These are phyloP conservation scores for Lasiosphaeria miniovina DNA, from an alignment of 495 filamentous ascomycete species.

Conservation along the genomic window DNA sequence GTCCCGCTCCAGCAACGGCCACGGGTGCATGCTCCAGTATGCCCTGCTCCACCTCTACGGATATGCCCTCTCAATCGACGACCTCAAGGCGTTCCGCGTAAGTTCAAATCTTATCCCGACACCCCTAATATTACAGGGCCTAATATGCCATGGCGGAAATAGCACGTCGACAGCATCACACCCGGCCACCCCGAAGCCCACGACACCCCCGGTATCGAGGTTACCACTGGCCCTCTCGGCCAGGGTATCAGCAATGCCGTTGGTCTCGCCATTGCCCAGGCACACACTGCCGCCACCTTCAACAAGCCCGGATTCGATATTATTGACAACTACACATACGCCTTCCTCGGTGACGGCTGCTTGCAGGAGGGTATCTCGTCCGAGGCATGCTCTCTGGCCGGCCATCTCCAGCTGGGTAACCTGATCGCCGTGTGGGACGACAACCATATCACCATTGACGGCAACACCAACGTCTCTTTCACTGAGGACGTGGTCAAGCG, in stretches of 20 bases:
- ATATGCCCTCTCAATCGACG: slow-evolving; percentile 79
- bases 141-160: slow-evolving; percentile 14
- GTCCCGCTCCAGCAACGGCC: slow-evolving; percentile 70
- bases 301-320: slow-evolving; percentile 96
- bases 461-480: slow-evolving; percentile 91
- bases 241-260: slow-evolving; percentile 95
- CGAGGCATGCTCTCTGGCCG: slow-evolving; percentile 89
- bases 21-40: slow-evolving; percentile 99
- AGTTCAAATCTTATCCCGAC: slow-evolving; percentile 32
- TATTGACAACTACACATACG: slow-evolving; percentile 93
- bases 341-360: slow-evolving; percentile 97
- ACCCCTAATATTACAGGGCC: slow-evolving; percentile 3
- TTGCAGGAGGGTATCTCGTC: slow-evolving; percentile 96
- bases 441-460: slow-evolving; percentile 92
- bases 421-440: slow-evolving; percentile 96
- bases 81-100: slow-evolving; percentile 94
- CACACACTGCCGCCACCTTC: slow-evolving; percentile 82
- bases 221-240: slow-evolving; percentile 94
- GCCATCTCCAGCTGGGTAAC: slow-evolving; percentile 96
- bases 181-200: slow-evolving; percentile 96
- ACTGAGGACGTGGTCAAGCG: slow-evolving; percentile 96
- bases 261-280: slow-evolving; percentile 94
- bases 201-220: slow-evolving; percentile 94
- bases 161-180: slow-evolving; percentile 87
- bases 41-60: slow-evolving; percentile 95